A percentile compares a stretch with the other conserved stretches of the same genome.
These are phyloP conservation scores for Mycosphaerelloides madeirae DNA, from an alignment of 2,329 filamentous ascomycete genomes.

Conservation along the genomic window DNA sequence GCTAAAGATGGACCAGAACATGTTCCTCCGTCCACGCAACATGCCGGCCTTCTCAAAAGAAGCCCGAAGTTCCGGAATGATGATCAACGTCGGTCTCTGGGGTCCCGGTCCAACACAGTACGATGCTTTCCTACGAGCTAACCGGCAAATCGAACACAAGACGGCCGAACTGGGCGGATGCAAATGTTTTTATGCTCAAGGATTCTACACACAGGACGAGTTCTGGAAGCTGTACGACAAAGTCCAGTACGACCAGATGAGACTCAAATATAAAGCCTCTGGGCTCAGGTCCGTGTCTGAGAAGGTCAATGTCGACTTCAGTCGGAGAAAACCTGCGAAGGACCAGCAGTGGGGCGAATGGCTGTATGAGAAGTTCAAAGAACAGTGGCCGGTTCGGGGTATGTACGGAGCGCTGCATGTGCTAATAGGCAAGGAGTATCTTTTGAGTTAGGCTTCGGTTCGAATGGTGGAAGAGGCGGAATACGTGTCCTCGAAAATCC, in stretches of 20 bases:
- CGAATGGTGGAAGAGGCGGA: too few species aligned
- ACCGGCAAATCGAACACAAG: slow-evolving; percentile 66
- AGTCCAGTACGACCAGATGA: slow-evolving; percentile 58
- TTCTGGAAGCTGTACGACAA: slow-evolving; percentile 63
- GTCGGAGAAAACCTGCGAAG: slow-evolving; percentile 5
- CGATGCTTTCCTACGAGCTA: slow-evolving; percentile 60
- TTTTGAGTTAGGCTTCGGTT: too few species aligned
- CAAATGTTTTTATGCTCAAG: slow-evolving; percentile 85
- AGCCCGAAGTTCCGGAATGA: slow-evolving; percentile 11
- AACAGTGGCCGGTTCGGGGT: slow-evolving; percentile 18
- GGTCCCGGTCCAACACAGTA: slow-evolving; percentile 60
- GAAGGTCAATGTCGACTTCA: slow-evolving; percentile 55
- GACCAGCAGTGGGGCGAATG: slow-evolving; percentile 11
- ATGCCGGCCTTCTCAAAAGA: not conserved
- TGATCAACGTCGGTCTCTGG: slow-evolving; percentile 67
- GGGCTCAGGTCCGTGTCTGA: slow-evolving; percentile 64
- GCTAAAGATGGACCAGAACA: slow-evolving; percentile 24
- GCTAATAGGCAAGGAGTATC: slow-evolving; percentile 16
- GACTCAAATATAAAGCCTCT: slow-evolving; percentile 58
- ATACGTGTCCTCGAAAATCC: too few species aligned
- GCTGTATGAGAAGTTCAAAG: slow-evolving; percentile 13
- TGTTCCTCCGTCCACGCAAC: slow-evolving; percentile 12
- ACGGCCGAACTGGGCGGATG: slow-evolving; percentile 66
- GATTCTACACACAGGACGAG: slow-evolving; percentile 67
- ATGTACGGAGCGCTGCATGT: slow-evolving; percentile 20